Evolutionary conservation across 2,329 filamentous ascomycete genomes (phyloP).

Genomic region (Ceratocystis cubensis): DNA sequence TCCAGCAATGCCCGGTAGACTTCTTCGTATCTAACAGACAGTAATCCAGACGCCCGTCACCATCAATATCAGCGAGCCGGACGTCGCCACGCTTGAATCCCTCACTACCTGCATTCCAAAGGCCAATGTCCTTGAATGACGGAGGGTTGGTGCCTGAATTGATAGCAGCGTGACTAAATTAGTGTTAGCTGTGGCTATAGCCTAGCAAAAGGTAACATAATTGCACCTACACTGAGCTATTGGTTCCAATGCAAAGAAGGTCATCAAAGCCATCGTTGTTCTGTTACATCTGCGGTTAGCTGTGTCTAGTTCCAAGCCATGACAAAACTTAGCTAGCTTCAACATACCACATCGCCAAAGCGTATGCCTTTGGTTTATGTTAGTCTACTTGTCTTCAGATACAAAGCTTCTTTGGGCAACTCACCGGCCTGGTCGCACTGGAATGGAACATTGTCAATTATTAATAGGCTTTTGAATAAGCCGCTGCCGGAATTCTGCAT

Average conservation of each 20-base stretch:
- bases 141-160: constrained; percentile 16
- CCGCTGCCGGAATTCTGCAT: neutral
- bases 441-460: constrained; percentile 3
- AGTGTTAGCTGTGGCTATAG: neutral
- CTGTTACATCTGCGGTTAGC: neutral
- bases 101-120: constrained; percentile 10
- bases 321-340: too few species aligned
- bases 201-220: neutral
- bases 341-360: constrained; percentile 18
- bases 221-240: constrained; percentile 21
- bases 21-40: constrained; percentile 21
- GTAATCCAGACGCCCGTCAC: constrained; percentile 29
- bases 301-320: neutral
- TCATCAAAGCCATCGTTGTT: constrained; percentile 26
- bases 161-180: constrained; percentile 15
- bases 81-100: constrained; percentile 23
- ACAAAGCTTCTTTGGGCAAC: neutral
- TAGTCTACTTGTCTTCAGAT: neutral
- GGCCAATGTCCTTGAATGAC: constrained; percentile 15
- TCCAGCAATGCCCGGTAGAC: constrained; percentile 26
- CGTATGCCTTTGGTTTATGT: constrained; percentile 3
- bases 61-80: constrained; percentile 28
- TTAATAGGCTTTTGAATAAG: neutral
- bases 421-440: constrained; percentile 12
- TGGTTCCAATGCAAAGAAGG: constrained; percentile 26